Conservation (phyloP, 495 filamentous ascomycete species). For the Podospora australis region DNA sequence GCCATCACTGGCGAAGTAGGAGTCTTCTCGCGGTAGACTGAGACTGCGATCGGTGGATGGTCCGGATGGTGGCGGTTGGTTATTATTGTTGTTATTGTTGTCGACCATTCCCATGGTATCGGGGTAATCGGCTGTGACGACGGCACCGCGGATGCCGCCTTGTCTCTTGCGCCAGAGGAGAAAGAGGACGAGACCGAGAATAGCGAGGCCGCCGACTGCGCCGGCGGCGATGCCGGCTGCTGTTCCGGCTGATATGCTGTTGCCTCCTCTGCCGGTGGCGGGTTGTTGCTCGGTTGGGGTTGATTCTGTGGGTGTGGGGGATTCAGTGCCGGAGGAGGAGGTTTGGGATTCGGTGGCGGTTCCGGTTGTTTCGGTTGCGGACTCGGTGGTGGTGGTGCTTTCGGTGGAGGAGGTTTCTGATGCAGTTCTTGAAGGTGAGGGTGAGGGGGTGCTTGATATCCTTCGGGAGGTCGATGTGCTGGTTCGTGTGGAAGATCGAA, state of each 20-base stretch:
- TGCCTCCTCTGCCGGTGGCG: neutral
- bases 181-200: constrained; percentile 11
- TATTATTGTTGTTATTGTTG: neutral
- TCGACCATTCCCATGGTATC: constrained; percentile 1
- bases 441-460: too few relatives aligned
- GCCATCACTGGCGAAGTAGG: neutral
- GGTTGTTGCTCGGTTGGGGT: neutral
- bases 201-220: constrained; percentile 6
- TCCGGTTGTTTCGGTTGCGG: neutral
- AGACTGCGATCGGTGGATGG: neutral
- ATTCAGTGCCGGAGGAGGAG: neutral
- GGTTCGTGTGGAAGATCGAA: too few relatives aligned
- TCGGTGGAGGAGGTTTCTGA: neutral
- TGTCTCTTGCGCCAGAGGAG: constrained; percentile 13
- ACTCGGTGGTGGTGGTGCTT: neutral
- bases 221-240: constrained; percentile 21
- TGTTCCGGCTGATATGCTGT: constrained; percentile 13
- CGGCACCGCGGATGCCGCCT: constrained; percentile 15
- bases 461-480: too few relatives aligned
- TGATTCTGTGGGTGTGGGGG: neutral
- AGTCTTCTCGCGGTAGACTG: neutral
- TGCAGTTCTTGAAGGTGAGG: neutral
- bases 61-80: neutral
- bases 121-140: constrained; percentile 19
- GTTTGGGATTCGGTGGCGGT: neutral